Evolutionary conservation across 1,284 basidiomycete species (phyloP).

Genomic region (Papiliotrema laurentii): DNA sequence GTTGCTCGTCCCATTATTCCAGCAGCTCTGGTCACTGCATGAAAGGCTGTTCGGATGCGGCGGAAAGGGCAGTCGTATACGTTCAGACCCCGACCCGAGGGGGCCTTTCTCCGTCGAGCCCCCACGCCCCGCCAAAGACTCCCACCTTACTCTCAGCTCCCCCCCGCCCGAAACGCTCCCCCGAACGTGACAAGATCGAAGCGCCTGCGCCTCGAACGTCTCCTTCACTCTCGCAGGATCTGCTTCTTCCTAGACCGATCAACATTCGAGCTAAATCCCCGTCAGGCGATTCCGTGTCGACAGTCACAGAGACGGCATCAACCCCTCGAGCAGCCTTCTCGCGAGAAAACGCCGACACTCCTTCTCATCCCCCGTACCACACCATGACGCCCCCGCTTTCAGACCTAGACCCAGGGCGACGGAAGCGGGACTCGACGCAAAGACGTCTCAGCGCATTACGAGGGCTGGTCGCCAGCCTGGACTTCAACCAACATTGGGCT

Average conservation of each 20-base stretch:
- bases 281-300: slow-evolving; percentile 22
- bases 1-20: neutral
- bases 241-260: slow-evolving; percentile 12
- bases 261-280: slow-evolving; percentile 16
- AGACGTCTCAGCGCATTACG: slow-evolving; percentile 34
- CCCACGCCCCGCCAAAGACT: neutral
- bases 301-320: slow-evolving; percentile 11
- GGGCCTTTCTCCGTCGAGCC: slow-evolving; percentile 9
- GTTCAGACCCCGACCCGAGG: too few species aligned
- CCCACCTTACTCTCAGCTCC: neutral
- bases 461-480: slow-evolving; percentile 38
- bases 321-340: slow-evolving; percentile 3
- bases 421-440: slow-evolving; percentile 31
- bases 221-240: slow-evolving; percentile 1
- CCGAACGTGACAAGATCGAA: neutral
- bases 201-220: neutral
- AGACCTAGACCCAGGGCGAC: neutral
- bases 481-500: slow-evolving; percentile 42
- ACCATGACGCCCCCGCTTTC: neutral
- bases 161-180: neutral
- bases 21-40: slow-evolving; percentile 3
- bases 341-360: neutral
- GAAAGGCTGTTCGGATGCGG: slow-evolving; percentile 4
- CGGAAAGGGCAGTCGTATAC: neutral
- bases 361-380: neutral